These are phyloP conservation scores for Westerdykella sp. DNA, from an alignment of 2,329 filamentous ascomycete species.

Conservation along the genomic window DNA sequence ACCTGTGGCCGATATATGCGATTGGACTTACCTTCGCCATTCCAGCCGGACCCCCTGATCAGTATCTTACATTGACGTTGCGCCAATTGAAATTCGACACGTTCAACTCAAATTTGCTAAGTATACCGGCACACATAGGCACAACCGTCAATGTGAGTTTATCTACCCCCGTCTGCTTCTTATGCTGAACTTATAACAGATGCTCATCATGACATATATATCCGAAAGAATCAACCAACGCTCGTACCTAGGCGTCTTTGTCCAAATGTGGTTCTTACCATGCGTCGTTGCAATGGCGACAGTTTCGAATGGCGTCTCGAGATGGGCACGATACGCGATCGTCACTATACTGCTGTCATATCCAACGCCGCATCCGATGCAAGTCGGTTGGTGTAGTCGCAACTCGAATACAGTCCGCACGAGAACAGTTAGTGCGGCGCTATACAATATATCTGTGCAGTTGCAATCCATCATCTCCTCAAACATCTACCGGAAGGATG, in stretches of 20 bases:
- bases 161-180: conserved; percentile 8
- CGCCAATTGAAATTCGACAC: conserved; percentile 53
- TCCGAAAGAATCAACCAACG: conserved; percentile 43
- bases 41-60: conserved; percentile 7
- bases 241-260: conserved; percentile 43
- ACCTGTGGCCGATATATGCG: conserved; percentile 19
- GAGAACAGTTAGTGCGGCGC: conserved; percentile 53
- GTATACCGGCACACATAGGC: conserved; percentile 40
- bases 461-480: conserved; percentile 13
- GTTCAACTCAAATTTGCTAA: conserved; percentile 57
- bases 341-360: conserved; percentile 41
- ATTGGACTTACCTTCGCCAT: conserved; percentile 13
- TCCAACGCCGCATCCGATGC: conserved; percentile 45
- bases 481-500: conserved; percentile 31
- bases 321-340: conserved; percentile 48
- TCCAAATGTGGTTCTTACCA: conserved; percentile 54
- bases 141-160: conserved; percentile 8
- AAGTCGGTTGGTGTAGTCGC: conserved; percentile 53
- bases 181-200: conserved; percentile 17
- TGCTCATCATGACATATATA: conserved; percentile 39
- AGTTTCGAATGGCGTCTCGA: conserved; percentile 40
- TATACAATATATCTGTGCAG: conserved; percentile 47
- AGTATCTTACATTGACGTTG: conserved; percentile 50
- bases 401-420: conserved; percentile 57
- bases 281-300: conserved; percentile 48